Conservation (phyloP, 768 basidiomycete species). For the Leccinum sublutescens region DNA sequence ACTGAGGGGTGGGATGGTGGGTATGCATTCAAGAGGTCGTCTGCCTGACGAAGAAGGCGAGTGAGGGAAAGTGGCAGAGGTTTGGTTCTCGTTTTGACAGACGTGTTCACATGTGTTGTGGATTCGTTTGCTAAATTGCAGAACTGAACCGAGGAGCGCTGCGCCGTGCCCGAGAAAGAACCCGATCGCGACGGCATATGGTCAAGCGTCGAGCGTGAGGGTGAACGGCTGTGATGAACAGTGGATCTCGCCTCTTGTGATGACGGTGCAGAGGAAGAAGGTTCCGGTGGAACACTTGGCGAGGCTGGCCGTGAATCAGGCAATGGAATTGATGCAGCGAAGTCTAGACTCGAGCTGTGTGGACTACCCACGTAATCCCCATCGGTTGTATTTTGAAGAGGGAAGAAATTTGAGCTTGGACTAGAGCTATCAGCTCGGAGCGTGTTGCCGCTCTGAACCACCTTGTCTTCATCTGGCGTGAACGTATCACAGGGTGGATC, state of each 20-base stretch:
- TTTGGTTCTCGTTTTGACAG: slow-evolving; percentile 15
- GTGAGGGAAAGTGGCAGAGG: slow-evolving; percentile 41
- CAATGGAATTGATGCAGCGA: slow-evolving; percentile 18
- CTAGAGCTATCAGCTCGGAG: neutral
- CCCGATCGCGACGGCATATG: slow-evolving; percentile 1
- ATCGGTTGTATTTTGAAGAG: neutral
- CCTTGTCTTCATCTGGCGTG: neutral
- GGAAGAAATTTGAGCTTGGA: neutral
- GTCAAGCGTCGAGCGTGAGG: neutral
- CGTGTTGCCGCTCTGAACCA: neutral
- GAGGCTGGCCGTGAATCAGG: slow-evolving; percentile 22
- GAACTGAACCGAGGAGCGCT: neutral
- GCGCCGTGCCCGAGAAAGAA: slow-evolving; percentile 6
- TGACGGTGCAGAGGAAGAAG: neutral
- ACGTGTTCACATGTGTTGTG: slow-evolving; percentile 3
- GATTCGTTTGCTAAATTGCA: neutral
- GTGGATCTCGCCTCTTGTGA: neutral
- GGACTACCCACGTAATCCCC: neutral
- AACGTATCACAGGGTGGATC: neutral
- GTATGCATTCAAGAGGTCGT: slow-evolving; percentile 54
- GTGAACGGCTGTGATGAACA: neutral
- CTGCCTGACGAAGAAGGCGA: slow-evolving; percentile 53
- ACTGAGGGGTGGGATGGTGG: slow-evolving; percentile 62
- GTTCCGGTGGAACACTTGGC: neutral
- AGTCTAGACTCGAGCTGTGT: slow-evolving; percentile 3